Evolutionary conservation across 2,329 filamentous ascomycete species (phyloP), one percentile per base, ranked within the genome.

Genomic region (Fusarium sp.): DNA sequence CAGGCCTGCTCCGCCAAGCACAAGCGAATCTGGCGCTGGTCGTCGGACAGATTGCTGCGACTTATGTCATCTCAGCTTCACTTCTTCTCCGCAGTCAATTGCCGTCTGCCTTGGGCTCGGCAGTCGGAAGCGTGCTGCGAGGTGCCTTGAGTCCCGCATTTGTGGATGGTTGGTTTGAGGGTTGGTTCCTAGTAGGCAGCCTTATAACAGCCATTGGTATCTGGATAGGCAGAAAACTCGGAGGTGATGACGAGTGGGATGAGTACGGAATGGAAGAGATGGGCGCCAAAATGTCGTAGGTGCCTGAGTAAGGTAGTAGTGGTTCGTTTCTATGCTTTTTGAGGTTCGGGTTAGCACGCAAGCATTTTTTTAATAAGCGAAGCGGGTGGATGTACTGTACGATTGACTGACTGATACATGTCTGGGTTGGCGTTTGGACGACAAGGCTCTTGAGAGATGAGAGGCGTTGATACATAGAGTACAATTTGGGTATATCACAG

Each of bases 51-150:
- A 91, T 97, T 49, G 90, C 91, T 3, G 94, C 93, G 4, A 95
- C 94, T 2, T 97, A 97, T 79, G 94, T 97, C 60, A 95, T 97
- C 77, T 93, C 90, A 67, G 92, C 93, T 3, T 92, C 93, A 6
- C 83, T 97, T 73, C 86, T 97, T 66, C 85, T 97, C 52, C 84
- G 94, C 57, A 93, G 92, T 75, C 96, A 94, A 80, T 85, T 97
- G 73, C 94, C 94, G 0, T 86, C 86, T 42, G 93, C 95, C 79
- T 91, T 96, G 79, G 91, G 94, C 66, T 91, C 90, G 56, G 93
- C 93, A 4, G 93, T 97, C 7, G 91, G 90, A 6, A 93, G 95
- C 73, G 93, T 93, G 2, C 83, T 97, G 35, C 91, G 93, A 47
- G 93, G 93, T 25, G 93, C 94, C 21, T 85, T 97, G 91, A 81